Evolutionary conservation across 768 basidiomycete species (phyloP), one percentile per base, ranked within the genome.

Genomic region (Neoboletus subvelutipes): DNA sequence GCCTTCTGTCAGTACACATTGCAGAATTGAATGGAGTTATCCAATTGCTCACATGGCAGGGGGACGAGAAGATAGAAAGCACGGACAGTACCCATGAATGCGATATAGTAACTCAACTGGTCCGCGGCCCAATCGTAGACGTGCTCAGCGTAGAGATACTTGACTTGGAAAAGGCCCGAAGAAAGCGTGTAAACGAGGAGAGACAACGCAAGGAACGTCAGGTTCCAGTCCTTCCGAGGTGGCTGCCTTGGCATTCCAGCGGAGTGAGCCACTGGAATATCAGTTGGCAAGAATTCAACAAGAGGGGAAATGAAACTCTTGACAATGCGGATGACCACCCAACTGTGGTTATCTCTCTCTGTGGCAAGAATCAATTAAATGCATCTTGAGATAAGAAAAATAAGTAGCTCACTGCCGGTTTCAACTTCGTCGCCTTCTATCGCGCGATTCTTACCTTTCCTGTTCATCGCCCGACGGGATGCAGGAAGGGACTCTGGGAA

Each of bases 61-160:
- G 91, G 63, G 29, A 90, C 58, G 7, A 92, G 77, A 1, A 90
- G 76, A 64, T 89, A 80, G 52, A 84, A 65, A 1, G 88, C 88
- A 29, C 89, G 82, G 10, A 81, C 69, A 31, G 79, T 78, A 70
- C 88, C 89, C 55, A 87, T 75, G 22, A 83, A 78, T 0, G 88
- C 86, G 73, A 91, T 87, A 63, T 90, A 91, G 66, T 87, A 85
- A 45, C 88, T 86, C 59, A 91, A 66, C 80, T 88, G 76, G 37
- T 81, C 81, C 12, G 87, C 79, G 15, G 77, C 79, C 90, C 90
- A 91, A 12, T 74, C 68, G 63, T 86, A 91, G 11, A 86, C 74
- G 64, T 90, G 86, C 61, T 84, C 83, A 0, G 86, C 89, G 58
- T 91, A 93, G 36, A 92, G 73, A 61, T 90, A 91, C 70, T 92